These are phyloP conservation scores for Coemansia sp. DNA, from an alignment of 192 early-diverging fungal genomes.

Conservation along the genomic window DNA sequence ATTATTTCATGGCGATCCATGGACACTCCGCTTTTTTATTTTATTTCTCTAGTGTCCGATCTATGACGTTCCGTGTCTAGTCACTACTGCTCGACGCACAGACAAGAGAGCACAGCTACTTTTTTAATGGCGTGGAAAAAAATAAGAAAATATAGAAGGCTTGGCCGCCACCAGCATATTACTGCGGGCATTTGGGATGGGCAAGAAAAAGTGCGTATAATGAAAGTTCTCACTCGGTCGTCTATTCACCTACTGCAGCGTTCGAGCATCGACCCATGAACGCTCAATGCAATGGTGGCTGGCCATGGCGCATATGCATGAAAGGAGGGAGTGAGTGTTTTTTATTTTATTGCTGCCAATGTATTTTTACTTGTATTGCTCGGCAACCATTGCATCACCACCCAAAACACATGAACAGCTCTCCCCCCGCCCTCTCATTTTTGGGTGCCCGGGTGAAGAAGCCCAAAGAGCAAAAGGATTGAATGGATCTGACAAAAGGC, in stretches of 20 bases:
- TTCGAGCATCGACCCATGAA: slow-evolving; percentile 13
- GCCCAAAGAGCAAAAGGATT: slow-evolving; percentile 1
- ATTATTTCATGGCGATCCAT: neutral
- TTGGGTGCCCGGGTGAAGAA: neutral
- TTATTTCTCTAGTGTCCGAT: neutral
- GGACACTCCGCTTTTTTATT: neutral
- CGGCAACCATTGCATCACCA: slow-evolving; percentile 8
- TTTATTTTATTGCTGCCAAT: neutral
- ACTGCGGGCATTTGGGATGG: slow-evolving; percentile 2
- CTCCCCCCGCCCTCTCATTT: neutral
- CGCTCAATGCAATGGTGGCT: slow-evolving; percentile 13
- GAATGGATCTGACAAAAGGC: slow-evolving; percentile 1
- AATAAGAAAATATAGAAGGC: neutral
- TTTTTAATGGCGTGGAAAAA: neutral
- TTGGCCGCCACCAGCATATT: slow-evolving; percentile 3
- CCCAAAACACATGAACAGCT: neutral
- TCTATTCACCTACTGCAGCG: slow-evolving; percentile 11
- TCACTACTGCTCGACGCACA: neutral
- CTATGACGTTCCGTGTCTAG: neutral
- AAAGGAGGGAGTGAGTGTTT: neutral
- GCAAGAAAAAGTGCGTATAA: slow-evolving; percentile 7
- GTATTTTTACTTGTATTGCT: neutral
- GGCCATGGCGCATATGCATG: slow-evolving; percentile 2
- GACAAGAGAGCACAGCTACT: neutral
- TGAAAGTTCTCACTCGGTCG: slow-evolving; percentile 11